Evolutionary conservation across 352 stramenopile species (phyloP).

Genomic region (Pythium vanterpoolii): DNA sequence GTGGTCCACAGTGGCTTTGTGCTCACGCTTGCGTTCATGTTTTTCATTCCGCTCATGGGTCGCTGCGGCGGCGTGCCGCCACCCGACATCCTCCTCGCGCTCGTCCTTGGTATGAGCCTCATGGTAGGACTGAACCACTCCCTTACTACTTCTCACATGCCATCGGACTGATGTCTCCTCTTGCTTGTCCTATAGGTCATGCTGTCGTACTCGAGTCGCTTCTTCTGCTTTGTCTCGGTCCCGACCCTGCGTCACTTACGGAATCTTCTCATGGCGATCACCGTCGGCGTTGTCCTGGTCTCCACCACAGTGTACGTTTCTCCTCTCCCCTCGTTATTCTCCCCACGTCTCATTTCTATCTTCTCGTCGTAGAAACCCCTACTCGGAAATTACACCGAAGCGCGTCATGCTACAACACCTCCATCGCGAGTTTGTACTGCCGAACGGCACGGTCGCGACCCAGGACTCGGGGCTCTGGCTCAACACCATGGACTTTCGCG

Average conservation of each 20-base stretch:
- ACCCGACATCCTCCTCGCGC: conserved; percentile 49
- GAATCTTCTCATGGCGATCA: conserved; percentile 37
- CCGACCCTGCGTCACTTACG: conserved; percentile 39
- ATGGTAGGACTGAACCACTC: conserved; percentile 27
- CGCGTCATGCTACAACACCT: conserved; percentile 69
- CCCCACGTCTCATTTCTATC: background rate
- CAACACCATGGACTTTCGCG: conserved; percentile 68
- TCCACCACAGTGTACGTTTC: conserved; percentile 47
- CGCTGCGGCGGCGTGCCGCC: conserved; percentile 51
- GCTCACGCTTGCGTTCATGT: conserved; percentile 57
- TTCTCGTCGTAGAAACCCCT: conserved; percentile 50
- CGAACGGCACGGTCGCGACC: conserved; percentile 39
- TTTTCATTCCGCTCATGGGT: conserved; percentile 75
- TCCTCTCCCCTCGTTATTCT: background rate
- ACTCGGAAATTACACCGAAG: conserved; percentile 68
- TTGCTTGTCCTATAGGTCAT: background rate
- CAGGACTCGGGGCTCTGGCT: conserved; percentile 71
- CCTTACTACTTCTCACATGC: background rate
- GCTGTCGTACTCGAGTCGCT: conserved; percentile 52
- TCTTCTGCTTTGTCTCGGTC: conserved; percentile 67
- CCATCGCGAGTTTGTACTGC: conserved; percentile 42
- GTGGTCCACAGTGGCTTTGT: conserved; percentile 59
- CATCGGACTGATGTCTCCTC: background rate
- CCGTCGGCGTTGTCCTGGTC: conserved; percentile 34
- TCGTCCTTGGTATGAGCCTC: conserved; percentile 47